Base-by-base conservation (phyloP, 345 rosid species). In the Eucalyptus globulus region DNA sequence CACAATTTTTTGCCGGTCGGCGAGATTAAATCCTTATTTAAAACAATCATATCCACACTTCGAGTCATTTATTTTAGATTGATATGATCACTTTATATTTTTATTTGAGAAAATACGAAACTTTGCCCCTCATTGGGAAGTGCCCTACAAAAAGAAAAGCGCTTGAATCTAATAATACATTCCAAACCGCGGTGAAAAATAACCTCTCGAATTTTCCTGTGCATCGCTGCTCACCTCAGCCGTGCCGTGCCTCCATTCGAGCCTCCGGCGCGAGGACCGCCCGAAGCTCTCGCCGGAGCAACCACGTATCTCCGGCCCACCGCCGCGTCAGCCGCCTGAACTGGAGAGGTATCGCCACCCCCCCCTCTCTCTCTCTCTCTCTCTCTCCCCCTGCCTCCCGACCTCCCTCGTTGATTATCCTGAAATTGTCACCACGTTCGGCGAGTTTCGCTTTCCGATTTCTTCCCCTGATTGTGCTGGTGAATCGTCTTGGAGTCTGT, bases 1-100 rank as follows among this genome's bases (percentile, higher is more conserved):
- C 53, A 50, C 1, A 50, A 50, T 53, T 53, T 0, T 51, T 51
- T 17, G 4, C 9, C 0, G 1, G 1, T 51, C 9, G 0, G 1
- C 22, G 1, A 16, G 2, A 51, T 17, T 51, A 51, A 51, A 4
- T 1, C 0, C 0, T 17, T 17, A 51, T 53, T 53, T 53, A 0
- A 7, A 53, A 53, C 0, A 19, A 53, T 53, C 5, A 53, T 53
- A 8, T 53, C 4, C 24, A 53, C 24, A 53, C 2, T 8, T 19
- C 1, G 22, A 53, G 10, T 0, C 0, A 19, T 53, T 53, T 53
- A 53, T 53, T 53, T 53, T 53, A 51, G 5, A 21, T 53, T 8
- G 58, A 8, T 19, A 53, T 3, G 5, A 19, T 53, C 1, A 19
- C 0, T 19, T 53, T 1, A 53, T 53, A 53, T 53, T 53, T 2